phyloP scores from a whole-genome alignment of 768 basidiomycete species.

The Dioszegia crocea region DNA sequence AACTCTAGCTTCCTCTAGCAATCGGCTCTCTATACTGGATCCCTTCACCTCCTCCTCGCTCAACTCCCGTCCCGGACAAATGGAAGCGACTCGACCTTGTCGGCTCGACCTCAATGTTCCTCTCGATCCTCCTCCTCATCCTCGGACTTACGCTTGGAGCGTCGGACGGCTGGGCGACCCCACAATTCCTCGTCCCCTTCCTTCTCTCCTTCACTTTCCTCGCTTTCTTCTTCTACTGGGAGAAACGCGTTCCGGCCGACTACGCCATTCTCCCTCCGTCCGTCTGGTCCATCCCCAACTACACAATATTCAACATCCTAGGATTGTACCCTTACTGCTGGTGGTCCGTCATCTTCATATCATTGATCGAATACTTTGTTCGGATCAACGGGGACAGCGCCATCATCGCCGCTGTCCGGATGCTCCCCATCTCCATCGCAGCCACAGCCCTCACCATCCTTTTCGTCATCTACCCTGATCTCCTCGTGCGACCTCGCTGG shows the following conservation, averaged over 20 bases:
- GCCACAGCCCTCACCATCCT: slow-evolving; percentile 24
- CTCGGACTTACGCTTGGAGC: slow-evolving; percentile 46
- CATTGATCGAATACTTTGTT: slow-evolving; percentile 30
- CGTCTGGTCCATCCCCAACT: slow-evolving; percentile 46
- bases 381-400: slow-evolving; percentile 19
- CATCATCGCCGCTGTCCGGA: slow-evolving; percentile 40
- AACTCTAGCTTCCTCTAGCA: slow-evolving; percentile 16
- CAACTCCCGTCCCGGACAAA: slow-evolving; percentile 13
- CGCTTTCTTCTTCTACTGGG: slow-evolving; percentile 47
- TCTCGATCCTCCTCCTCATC: slow-evolving; percentile 42
- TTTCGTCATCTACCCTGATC: not conserved
- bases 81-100: slow-evolving; percentile 39
- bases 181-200: slow-evolving; percentile 42
- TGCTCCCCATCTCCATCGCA: slow-evolving; percentile 36
- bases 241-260: slow-evolving; percentile 25
- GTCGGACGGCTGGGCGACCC: slow-evolving; percentile 40
- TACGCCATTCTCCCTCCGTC: slow-evolving; percentile 41
- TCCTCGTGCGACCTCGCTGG: slow-evolving; percentile 13
- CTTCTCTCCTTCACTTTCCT: slow-evolving; percentile 37
- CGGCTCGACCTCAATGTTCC: slow-evolving; percentile 34
- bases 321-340: slow-evolving; percentile 41
- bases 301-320: slow-evolving; percentile 38
- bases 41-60: slow-evolving; percentile 15
- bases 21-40: slow-evolving; percentile 13
- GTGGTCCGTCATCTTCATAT: slow-evolving; percentile 32